Evolutionary conservation across 2,329 filamentous ascomycete genomes (phyloP).

Genomic region (Paracamarosporium sp.): DNA sequence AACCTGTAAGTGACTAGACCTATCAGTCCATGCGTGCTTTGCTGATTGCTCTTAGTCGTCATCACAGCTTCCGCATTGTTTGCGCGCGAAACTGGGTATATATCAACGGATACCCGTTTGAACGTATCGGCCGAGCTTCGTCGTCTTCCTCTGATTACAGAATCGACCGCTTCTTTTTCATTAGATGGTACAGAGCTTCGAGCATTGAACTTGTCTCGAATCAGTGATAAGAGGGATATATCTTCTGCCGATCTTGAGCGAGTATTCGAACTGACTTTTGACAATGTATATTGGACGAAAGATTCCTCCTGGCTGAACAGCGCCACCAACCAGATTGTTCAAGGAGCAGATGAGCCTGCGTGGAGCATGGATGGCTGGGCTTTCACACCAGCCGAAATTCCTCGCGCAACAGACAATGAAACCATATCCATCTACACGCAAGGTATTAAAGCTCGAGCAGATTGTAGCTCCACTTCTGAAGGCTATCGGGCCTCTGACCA

Average conservation of each 20-base stretch:
- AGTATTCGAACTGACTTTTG: neutral
- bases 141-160: slow-evolving; percentile 9
- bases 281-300: neutral
- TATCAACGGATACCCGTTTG: neutral
- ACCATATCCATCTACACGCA: neutral
- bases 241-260: neutral
- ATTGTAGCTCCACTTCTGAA: slow-evolving; percentile 3
- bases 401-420: neutral
- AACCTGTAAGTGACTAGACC: slow-evolving; percentile 8
- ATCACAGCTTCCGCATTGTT: slow-evolving; percentile 17
- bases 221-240: neutral
- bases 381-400: slow-evolving; percentile 24
- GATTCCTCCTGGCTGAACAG: slow-evolving; percentile 25
- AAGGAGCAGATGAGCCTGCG: slow-evolving; percentile 17
- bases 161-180: slow-evolving; percentile 9
- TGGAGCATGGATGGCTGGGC: slow-evolving; percentile 31
- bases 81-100: neutral
- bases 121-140: slow-evolving; percentile 12
- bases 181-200: neutral
- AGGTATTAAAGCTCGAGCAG: neutral
- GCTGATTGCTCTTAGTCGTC: slow-evolving; percentile 10
- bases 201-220: neutral
- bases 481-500: slow-evolving; percentile 5
- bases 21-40: neutral
- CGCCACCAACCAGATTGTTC: slow-evolving; percentile 19